phyloP scores from a whole-genome alignment of 805 yeast species.

The Candida piceae region DNA sequence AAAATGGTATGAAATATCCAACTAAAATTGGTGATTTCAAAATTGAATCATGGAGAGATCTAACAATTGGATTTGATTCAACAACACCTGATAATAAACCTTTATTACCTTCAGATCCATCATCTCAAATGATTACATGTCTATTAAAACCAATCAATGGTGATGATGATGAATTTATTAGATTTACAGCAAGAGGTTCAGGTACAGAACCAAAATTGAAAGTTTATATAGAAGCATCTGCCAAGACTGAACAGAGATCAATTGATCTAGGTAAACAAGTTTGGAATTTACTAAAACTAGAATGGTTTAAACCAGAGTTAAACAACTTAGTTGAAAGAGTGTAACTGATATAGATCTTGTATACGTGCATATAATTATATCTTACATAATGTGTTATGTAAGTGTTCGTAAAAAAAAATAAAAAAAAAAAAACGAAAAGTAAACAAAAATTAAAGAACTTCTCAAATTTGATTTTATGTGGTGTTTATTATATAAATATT shows the following conservation, averaged over 20 bases:
- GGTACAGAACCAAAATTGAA: slow-evolving; percentile 96
- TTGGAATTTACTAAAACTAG: slow-evolving; percentile 54
- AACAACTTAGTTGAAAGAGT: slow-evolving; percentile 35
- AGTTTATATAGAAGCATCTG: slow-evolving; percentile 79
- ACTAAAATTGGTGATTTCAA: slow-evolving; percentile 47
- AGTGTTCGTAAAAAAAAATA: no score
- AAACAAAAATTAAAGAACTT: no score
- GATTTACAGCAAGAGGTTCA: slow-evolving; percentile 87
- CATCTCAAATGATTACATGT: slow-evolving; percentile 85
- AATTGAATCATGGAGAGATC: slow-evolving; percentile 72
- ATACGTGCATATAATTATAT: no score
- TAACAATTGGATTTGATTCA: slow-evolving; percentile 79
- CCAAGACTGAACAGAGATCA: slow-evolving; percentile 45
- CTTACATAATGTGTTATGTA: no score
- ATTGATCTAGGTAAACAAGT: slow-evolving; percentile 48
- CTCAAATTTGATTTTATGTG: no score
- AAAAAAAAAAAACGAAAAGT: no score
- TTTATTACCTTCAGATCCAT: slow-evolving; percentile 59
- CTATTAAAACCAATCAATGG: slow-evolving; percentile 29
- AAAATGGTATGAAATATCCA: no score
- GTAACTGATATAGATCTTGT: background rate
- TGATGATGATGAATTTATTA: slow-evolving; percentile 35
- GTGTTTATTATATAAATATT: no score
- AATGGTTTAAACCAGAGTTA: slow-evolving; percentile 67
- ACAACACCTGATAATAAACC: slow-evolving; percentile 55